A percentile compares a stretch with the other conserved stretches of the same genome.
phyloP scores from a whole-genome alignment of 2,329 filamentous ascomycete species.

The Colletotrichum graminicola region DNA sequence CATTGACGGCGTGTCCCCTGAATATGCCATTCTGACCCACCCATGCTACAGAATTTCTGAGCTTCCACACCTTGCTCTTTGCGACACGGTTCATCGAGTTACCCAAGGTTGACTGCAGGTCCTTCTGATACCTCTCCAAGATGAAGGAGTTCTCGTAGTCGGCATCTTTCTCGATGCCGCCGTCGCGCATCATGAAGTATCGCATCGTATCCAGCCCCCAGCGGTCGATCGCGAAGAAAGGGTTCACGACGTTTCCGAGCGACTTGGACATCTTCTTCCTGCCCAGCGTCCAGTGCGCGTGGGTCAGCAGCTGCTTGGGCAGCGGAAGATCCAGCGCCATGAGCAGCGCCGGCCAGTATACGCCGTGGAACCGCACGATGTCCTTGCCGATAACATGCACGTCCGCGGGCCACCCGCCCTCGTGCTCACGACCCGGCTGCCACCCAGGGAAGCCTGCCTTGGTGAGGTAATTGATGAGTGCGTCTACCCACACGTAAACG shows the following conservation, averaged over 20 bases:
- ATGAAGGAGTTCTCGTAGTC: slow-evolving; percentile 87
- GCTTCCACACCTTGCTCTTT: slow-evolving; percentile 76
- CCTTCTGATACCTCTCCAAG: slow-evolving; percentile 81
- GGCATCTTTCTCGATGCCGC: slow-evolving; percentile 81
- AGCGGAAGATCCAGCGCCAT: slow-evolving; percentile 86
- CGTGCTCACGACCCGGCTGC: slow-evolving; percentile 72
- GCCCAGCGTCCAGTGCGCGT: slow-evolving; percentile 96
- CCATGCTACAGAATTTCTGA: slow-evolving; percentile 66
- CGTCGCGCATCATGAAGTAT: slow-evolving; percentile 87
- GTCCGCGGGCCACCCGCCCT: slow-evolving; percentile 87
- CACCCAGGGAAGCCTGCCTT: slow-evolving; percentile 85
- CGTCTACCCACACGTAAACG: slow-evolving; percentile 98
- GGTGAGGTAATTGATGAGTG: slow-evolving; percentile 92
- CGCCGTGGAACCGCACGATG: slow-evolving; percentile 94
- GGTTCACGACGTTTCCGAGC: slow-evolving; percentile 93
- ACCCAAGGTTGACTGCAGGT: slow-evolving; percentile 81
- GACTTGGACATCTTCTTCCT: slow-evolving; percentile 97
- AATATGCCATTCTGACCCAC: slow-evolving; percentile 10
- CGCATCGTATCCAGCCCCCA: slow-evolving; percentile 91
- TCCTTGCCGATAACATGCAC: slow-evolving; percentile 96
- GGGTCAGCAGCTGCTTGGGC: slow-evolving; percentile 84
- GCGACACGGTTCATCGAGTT: slow-evolving; percentile 82
- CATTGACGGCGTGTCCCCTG: background rate
- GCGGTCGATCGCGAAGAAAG: slow-evolving; percentile 88
- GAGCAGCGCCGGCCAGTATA: slow-evolving; percentile 98